Evolutionary conservation across 352 stramenopile species (phyloP), one percentile per base, ranked within the genome.

Genomic region (Phytophthora citricola): DNA sequence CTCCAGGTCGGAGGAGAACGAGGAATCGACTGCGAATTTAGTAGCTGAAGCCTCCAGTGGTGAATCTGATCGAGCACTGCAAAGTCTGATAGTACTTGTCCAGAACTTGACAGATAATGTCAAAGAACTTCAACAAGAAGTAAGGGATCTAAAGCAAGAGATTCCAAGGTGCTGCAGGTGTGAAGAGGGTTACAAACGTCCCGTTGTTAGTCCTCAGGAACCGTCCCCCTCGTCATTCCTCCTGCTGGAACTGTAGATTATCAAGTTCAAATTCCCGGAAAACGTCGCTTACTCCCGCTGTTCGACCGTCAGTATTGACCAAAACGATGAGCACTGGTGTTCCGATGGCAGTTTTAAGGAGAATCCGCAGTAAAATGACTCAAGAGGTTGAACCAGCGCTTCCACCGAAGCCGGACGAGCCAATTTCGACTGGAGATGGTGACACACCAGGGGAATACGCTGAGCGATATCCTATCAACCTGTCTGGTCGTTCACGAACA

Each of bases 91-190:
- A 6, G 2, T 11, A 11, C 20, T 48, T 7, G 32, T 56, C 14
- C 31, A 56, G 17, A 56, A 22, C 4, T 40, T 63, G 45, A 24
- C 22, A 11, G 31, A 55, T 4, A 63, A 49, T 8, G 54, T 63
- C 8, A 9, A 14, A 5, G 43, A 9, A 29, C 41, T 61, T n/a
- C 54, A 61, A 4, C 26, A 61, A 45, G 54, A 53, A 20, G 29
- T 61, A 22, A 36, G 20, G 6, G 17, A 61, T 11, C 20, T 62
- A 34, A 62, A 53, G 9, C 31, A 8, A 14, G 31, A 36, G 31
- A 2, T 36, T 36, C 7, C 31, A 14, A 36, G 9, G 31, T 12
- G 31, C 12, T 36, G 31, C 31, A 36, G 31, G 9, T 36, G 31
- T 11, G 31, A 36, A 32, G 29, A 4, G 5, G 7, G 29, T 32